phyloP scores from a whole-genome alignment of 257 asterid genomes.

The Buddleja alternifolia region DNA sequence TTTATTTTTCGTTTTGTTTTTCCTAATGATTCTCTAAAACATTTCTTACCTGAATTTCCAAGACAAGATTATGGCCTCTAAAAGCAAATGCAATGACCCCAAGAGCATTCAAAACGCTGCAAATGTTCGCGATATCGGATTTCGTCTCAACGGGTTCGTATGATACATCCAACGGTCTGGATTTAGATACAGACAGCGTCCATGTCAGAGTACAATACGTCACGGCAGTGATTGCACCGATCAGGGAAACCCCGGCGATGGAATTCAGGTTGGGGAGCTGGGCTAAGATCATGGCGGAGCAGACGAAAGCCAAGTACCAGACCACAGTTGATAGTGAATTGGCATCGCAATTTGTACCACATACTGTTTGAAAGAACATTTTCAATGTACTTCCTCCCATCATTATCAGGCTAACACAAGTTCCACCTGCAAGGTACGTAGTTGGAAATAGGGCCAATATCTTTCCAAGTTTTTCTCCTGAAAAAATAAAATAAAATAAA shows the following conservation, averaged over 20 bases:
- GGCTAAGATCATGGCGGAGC: slow-evolving; percentile 59
- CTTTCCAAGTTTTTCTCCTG: slow-evolving; percentile 76
- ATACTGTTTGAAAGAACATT: slow-evolving; percentile 57
- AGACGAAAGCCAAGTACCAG: slow-evolving; percentile 73
- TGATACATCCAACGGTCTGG: slow-evolving; percentile 51
- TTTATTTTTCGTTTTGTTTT: too few species aligned
- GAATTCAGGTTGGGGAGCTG: slow-evolving; percentile 93
- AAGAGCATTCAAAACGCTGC: slow-evolving; percentile 67
- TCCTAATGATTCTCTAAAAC: neutral
- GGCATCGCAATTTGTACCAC: slow-evolving; percentile 37
- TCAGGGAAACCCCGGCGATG: slow-evolving; percentile 76
- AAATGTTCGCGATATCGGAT: slow-evolving; percentile 51
- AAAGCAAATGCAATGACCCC: slow-evolving; percentile 86
- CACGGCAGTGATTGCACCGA: slow-evolving; percentile 74
- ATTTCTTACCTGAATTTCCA: slow-evolving; percentile 74
- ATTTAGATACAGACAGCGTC: slow-evolving; percentile 60
- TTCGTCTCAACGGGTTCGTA: slow-evolving; percentile 43
- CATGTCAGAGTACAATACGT: slow-evolving; percentile 75
- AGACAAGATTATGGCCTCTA: slow-evolving; percentile 84
- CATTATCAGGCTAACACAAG: slow-evolving; percentile 82
- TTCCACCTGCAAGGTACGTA: slow-evolving; percentile 85
- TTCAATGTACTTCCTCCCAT: slow-evolving; percentile 81
- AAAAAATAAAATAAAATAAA: neutral
- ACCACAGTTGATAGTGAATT: slow-evolving; percentile 48
- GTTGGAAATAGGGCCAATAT: slow-evolving; percentile 74